Conservation (phyloP, 495 filamentous ascomycete genomes). For the Lophiostoma macrostomum region DNA sequence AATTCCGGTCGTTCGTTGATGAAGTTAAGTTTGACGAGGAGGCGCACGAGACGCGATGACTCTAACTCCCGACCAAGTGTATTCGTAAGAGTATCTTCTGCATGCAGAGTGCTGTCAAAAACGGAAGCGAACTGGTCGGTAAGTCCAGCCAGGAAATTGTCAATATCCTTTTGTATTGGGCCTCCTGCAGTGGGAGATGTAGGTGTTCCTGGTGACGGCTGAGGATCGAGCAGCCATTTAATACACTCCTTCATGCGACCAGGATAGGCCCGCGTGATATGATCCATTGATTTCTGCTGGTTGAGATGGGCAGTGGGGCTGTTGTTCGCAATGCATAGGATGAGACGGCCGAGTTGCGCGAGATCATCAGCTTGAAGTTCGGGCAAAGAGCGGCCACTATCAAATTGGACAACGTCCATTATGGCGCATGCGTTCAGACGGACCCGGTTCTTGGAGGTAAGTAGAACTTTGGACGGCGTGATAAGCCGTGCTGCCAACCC, state of each 20-base stretch:
- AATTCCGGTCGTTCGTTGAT: constrained; percentile 88
- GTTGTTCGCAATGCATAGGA: constrained; percentile 72
- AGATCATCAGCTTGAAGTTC: constrained; percentile 89
- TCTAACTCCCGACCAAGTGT: constrained; percentile 79
- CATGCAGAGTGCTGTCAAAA: constrained; percentile 71
- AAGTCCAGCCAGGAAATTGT: constrained; percentile 73
- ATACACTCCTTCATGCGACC: constrained; percentile 70
- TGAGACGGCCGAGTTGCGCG: constrained; percentile 76
- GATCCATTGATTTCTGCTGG: constrained; percentile 62
- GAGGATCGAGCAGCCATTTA: constrained; percentile 64
- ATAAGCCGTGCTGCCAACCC: constrained; percentile 81
- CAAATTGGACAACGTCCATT: constrained; percentile 79
- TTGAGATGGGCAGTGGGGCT: constrained; percentile 56
- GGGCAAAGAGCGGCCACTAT: constrained; percentile 58
- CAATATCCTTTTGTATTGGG: constrained; percentile 59
- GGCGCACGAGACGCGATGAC: constrained; percentile 80
- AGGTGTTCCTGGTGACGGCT: constrained; percentile 28
- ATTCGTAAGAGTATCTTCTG: constrained; percentile 67
- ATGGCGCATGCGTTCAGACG: constrained; percentile 86
- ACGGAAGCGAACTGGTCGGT: constrained; percentile 65
- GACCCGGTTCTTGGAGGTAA: constrained; percentile 79
- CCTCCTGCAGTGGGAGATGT: constrained; percentile 40
- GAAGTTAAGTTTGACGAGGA: constrained; percentile 77
- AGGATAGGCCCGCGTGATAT: constrained; percentile 68
- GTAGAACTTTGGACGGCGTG: constrained; percentile 77